Evolutionary conservation across 2,329 filamentous ascomycete genomes (phyloP), one percentile per base, ranked within the genome.

Genomic region (Ophiocordyceps camponoti-floridani): DNA sequence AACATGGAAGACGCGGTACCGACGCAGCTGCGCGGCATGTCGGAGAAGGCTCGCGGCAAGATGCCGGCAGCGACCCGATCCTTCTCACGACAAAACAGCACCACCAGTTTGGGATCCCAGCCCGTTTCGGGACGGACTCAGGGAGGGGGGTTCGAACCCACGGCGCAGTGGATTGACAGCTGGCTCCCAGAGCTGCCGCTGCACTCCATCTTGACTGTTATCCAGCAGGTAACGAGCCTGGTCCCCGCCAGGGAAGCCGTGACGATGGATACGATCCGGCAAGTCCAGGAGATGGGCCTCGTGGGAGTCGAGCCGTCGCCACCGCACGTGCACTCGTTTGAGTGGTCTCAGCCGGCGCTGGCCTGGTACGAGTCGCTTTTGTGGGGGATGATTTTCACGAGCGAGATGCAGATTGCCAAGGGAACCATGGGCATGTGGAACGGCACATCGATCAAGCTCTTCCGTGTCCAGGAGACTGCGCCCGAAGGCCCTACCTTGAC

Each of bases 361-460:
- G 89, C 88, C 43, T 96, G 91, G 91, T 95, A 96, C 60, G 86
- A 95, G 61, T 89, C 85, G 5, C 69, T 96, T 12, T 70, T 98
- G 10, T 98, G 91, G 91, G 81, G 86, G 14, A 84, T 95, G 53
- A 78, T 95, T 44, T 96, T 95, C 59, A 79, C 83, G 27, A 81
- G 79, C 54, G 91, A 98, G 64, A 85, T 94, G 79, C 78, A 87
- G 47, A 77, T 89, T 27, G 77, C 82, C 0, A 88, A 82, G 57
- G 88, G 88, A 28, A 88, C 84, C 2, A 84, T 88, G 30, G 89
- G 91, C 8, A 79, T 95, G 2, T 98, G 91, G 89, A 95, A 89
- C 56, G 84, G 86, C 33, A 96, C 91, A 1, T 70, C 70, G 2
- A 85, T 98, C 59, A 83, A 82, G 57, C 68, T 98, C 13, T 98